Base-by-base conservation (phyloP, 495 filamentous ascomycete genomes). In the Stereocaulon alpinum region DNA sequence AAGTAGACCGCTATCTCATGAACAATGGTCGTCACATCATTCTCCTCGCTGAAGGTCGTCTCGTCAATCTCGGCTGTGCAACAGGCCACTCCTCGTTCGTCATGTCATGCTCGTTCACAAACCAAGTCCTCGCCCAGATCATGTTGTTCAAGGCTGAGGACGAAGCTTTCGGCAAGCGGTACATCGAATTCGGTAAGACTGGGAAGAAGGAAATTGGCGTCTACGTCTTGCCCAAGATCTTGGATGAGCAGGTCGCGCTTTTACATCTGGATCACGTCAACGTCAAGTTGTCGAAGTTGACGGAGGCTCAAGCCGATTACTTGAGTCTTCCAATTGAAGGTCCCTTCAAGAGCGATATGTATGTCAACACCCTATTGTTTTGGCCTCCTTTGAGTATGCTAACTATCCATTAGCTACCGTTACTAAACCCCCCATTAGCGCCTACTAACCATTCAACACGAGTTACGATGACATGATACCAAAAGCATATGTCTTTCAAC, bases 101-200 rank as follows among this genome's bases (percentile, higher is more conserved):
- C 82, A 96, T 98, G 93, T 95, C 89, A 64, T 98, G 93, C 88
- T 96, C 91, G 62, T 98, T 98, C 87, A 96, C 92, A 80, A 98
- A 98, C 85, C 93, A 98, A 82, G 93, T 96, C 64, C 89, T 98
- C 71, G 93, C 93, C 30, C 93, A 98, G 79, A 98, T 98, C 76
- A 87, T 95, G 80, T 81, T 98, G 63, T 98, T 77, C 86, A 97
- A 97, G 85, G 84, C 85, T 66, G 81, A 86, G 72, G 92, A 98
- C 68, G 80, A 79, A 69, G 86, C 75, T 55, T 98, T 97, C 73
- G 82, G 86, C 73, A 76, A 85, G 73, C 95, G 95, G 81, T 96
- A 97, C 76, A 79, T 88, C 68, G 93, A 96, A 76, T 98, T 96
- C 75, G 90, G 88, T 74, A 88, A 90, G 81, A 81, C 82, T 55